phyloP scores from a whole-genome alignment of 768 basidiomycete genomes.

The Psilocybe subaeruginosa region DNA sequence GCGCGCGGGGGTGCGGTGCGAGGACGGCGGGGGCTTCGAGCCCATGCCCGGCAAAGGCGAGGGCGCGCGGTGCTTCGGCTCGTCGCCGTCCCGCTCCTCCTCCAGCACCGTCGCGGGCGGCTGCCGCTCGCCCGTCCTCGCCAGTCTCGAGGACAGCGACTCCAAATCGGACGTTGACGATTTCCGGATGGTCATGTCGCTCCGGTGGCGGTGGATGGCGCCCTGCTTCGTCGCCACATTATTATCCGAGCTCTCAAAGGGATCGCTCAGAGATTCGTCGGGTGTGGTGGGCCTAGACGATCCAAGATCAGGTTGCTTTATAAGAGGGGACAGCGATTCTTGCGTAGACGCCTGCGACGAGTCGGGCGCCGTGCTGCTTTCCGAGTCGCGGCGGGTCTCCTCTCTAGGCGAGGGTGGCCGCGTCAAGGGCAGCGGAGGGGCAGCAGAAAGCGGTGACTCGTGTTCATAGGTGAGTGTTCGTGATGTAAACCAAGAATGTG shows the following conservation, averaged over 20 bases:
- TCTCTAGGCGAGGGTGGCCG: conserved; percentile 21
- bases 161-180: conserved; percentile 36
- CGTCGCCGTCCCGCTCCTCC: conserved; percentile 42
- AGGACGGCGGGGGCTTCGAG: conserved; percentile 58
- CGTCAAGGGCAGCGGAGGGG: conserved; percentile 27
- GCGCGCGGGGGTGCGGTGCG: conserved; percentile 87
- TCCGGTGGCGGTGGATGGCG: conserved; percentile 51
- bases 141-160: conserved; percentile 36
- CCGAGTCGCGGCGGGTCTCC: conserved; percentile 25
- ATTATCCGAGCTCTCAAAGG: conserved; percentile 40
- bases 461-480: conserved; percentile 35
- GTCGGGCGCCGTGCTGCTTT: conserved; percentile 30
- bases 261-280: conserved; percentile 49
- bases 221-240: conserved; percentile 10
- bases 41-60: conserved; percentile 30
- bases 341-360: conserved; percentile 61
- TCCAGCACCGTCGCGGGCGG: conserved; percentile 58
- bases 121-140: conserved; percentile 29
- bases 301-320: conserved; percentile 34
- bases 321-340: conserved; percentile 52
- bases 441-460: conserved; percentile 30
- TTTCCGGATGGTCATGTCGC: conserved; percentile 65
- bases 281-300: conserved; percentile 62
- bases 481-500: conserved; percentile 83
- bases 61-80: conserved; percentile 21